Base-by-base conservation (phyloP, 1,284 basidiomycete genomes). In the Anthracocystis setariae region DNA sequence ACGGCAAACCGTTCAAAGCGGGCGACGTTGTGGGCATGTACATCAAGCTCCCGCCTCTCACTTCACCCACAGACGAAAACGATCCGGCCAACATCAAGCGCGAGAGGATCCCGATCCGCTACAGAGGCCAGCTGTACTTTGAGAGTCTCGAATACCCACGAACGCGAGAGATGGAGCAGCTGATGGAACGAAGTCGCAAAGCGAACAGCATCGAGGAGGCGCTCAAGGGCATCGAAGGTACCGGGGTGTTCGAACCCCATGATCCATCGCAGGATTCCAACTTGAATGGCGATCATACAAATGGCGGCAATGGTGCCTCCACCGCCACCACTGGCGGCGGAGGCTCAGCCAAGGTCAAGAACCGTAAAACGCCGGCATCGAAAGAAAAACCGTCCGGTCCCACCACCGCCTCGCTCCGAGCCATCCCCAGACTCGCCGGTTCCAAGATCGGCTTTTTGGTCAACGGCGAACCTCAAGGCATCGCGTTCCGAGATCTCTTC, bases 101-200 rank as follows among this genome's bases (percentile, higher is more conserved):
- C 21, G 81, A 82, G 21, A 72, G 78, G 3, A 66, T 82, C 54
- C 89, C 94, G 2, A 95, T 99, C 80, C 90, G 92, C 58, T 93
- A 93, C 85, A 94, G 94, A 83, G 92, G 92, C n/a, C 93, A 95
- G 83, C 90, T 93, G 67, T 95, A 96, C 82, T 98, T 97, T 82
- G 96, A 99, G 84, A 90, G 90, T 68, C 87, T 93, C 72, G 95
- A 98, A 83, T 98, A 97, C 82, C 85, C 90, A 1, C 88, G 90
- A 58, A 89, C 88, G n/a, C 95, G 94, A 82, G 96, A 98, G 85
- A 98, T 99, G 96, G 87, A 89, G 24, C 86, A 81, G 38, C 78
- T 87, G 21, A 85, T 85, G 66, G 85, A 86, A 18, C 81, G 83
- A 50, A 77, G 83, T 27, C 78, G 84, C 32, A 68, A 62, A 39